Evolutionary conservation across 345 rosid species (phyloP).

Genomic region (Citrus cavaleriei): DNA sequence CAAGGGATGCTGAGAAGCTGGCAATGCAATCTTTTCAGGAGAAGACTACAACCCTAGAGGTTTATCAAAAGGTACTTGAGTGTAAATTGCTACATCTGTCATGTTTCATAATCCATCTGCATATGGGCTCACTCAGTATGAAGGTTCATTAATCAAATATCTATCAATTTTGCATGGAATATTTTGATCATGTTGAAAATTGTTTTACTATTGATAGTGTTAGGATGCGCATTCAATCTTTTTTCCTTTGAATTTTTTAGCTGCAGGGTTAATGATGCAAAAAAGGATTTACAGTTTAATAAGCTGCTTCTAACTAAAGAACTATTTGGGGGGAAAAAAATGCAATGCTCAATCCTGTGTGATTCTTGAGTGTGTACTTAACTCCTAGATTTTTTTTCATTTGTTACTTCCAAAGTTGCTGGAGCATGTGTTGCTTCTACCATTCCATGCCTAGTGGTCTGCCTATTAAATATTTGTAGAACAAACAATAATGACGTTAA

Average conservation of each 20-base stretch:
- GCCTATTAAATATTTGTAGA: neutral
- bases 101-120: slow-evolving; percentile 7
- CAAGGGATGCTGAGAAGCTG: slow-evolving; percentile 60
- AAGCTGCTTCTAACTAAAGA: neutral
- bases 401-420: neutral
- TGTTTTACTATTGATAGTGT: neutral
- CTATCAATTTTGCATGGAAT: neutral
- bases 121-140: neutral
- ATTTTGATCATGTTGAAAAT: neutral
- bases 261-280: neutral
- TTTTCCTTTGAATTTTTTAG: neutral
- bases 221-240: neutral
- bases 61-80: slow-evolving; percentile 65
- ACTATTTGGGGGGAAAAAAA: no score
- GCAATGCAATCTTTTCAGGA: slow-evolving; percentile 71
- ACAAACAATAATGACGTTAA: neutral
- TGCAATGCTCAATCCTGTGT: neutral
- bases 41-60: slow-evolving; percentile 61
- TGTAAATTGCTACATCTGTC: slow-evolving; percentile 6
- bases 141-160: neutral
- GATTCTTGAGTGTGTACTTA: neutral
- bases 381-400: neutral
- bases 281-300: neutral
- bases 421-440: neutral
- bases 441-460: neutral